phyloP scores from a whole-genome alignment of 2,329 filamentous ascomycete genomes.

The Xylariaceae sp. region DNA sequence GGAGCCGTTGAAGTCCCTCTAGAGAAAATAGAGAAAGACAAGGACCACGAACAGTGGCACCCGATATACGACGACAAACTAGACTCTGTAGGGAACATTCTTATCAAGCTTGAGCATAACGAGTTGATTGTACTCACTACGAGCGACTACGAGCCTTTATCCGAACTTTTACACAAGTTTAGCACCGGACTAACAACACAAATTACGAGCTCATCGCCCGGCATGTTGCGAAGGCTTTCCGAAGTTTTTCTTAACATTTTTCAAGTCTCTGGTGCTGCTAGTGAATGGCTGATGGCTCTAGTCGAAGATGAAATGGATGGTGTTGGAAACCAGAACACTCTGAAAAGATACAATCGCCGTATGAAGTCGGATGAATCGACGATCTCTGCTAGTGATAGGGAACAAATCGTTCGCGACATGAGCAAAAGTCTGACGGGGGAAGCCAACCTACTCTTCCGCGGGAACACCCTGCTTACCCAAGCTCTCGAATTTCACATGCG shows the following conservation, averaged over 20 bases:
- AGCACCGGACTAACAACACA: conserved; percentile 76
- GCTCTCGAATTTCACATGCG: conserved; percentile 95
- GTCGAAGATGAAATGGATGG: conserved; percentile 98
- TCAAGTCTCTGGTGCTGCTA: conserved; percentile 78
- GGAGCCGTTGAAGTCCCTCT: conserved; percentile 78
- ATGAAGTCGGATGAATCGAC: conserved; percentile 66
- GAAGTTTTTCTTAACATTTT: conserved; percentile 91
- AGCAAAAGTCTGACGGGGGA: conserved; percentile 75
- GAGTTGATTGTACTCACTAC: conserved; percentile 85
- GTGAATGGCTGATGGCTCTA: conserved; percentile 86
- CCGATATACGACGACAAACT: conserved; percentile 71
- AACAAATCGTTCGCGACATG: conserved; percentile 69
- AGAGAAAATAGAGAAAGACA: conserved; percentile 69
- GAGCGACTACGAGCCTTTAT: conserved; percentile 77
- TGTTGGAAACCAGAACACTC: conserved; percentile 71
- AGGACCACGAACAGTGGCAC: conserved; percentile 84
- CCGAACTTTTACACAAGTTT: conserved; percentile 79
- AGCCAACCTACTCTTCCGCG: conserved; percentile 89
- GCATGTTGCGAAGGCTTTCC: conserved; percentile 71
- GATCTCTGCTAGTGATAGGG: conserved; percentile 58
- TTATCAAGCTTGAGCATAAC: conserved; percentile 76
- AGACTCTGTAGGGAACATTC: conserved; percentile 73
- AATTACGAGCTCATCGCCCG: conserved; percentile 72
- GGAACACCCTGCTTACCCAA: conserved; percentile 90
- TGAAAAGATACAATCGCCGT: conserved; percentile 66